Percentiles rank a stretch among this genome's conserved stretches.
These are phyloP conservation scores for Ustilago hordei DNA, from an alignment of 1,284 basidiomycete species.

Conservation along the genomic window DNA sequence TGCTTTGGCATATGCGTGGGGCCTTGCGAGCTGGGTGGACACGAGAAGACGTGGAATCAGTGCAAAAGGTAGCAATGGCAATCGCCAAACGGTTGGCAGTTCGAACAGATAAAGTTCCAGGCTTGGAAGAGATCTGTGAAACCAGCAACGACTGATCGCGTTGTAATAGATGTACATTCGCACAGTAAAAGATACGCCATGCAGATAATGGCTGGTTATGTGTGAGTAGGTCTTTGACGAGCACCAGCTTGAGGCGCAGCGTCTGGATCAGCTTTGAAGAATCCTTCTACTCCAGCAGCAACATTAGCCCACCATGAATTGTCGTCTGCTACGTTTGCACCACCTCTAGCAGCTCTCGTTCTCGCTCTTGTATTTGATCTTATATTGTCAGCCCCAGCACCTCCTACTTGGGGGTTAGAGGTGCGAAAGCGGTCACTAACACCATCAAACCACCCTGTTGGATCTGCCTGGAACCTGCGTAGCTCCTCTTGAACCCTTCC, in stretches of 20 bases:
- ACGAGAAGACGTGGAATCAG: conserved; percentile 19
- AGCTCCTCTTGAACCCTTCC: conserved; percentile 48
- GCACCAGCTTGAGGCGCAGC: neutral
- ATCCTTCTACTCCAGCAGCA: conserved; percentile 29
- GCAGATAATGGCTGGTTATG: neutral
- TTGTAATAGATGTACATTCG: neutral
- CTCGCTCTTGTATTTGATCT: conserved; percentile 18
- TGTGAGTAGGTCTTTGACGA: conserved; percentile 1
- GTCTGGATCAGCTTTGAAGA: conserved; percentile 31
- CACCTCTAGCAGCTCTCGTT: neutral
- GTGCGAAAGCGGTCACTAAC: conserved; percentile 36
- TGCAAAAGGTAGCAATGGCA: neutral
- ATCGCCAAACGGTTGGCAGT: conserved; percentile 17
- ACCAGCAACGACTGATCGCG: conserved; percentile 7
- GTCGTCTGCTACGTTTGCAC: conserved; percentile 8
- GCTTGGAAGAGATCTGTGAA: conserved; percentile 26
- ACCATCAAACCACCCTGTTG: conserved; percentile 38
- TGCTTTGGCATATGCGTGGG: conserved; percentile 45
- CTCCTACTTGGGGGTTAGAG: neutral
- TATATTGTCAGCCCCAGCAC: conserved; percentile 11
- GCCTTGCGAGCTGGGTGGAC: conserved; percentile 37
- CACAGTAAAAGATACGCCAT: neutral
- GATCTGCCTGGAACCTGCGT: conserved; percentile 35
- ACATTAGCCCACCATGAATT: conserved; percentile 43
- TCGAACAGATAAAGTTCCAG: conserved; percentile 23